Conservation (phyloP, 352 stramenopile genomes). For the Pythium volutum region DNA sequence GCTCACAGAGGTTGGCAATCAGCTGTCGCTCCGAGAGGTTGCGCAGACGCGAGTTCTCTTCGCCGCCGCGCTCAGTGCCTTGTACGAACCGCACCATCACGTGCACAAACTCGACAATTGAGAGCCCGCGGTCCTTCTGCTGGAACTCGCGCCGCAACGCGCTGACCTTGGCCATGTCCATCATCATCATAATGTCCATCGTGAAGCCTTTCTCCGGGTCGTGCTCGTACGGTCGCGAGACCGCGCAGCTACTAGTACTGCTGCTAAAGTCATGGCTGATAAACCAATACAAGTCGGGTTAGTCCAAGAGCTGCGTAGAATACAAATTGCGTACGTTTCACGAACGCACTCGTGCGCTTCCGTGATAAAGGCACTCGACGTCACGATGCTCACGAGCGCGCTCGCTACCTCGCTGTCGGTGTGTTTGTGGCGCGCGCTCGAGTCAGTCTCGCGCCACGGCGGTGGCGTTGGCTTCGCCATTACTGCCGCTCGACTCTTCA, state of each 20-base stretch:
- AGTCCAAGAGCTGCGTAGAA: not conserved
- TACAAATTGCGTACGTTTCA: too few species aligned
- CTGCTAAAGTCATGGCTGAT: conserved; percentile 2
- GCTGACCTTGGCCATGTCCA: conserved; percentile 88
- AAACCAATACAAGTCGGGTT: not conserved
- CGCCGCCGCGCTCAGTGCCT: conserved; percentile 35
- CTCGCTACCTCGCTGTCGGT: not conserved
- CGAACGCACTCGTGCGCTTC: conserved; percentile 16
- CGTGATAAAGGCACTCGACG: conserved; percentile 20
- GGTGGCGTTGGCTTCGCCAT: not conserved
- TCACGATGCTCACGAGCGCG: not conserved
- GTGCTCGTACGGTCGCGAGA: conserved; percentile 51
- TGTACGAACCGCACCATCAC: conserved; percentile 86
- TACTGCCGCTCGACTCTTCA: too few species aligned
- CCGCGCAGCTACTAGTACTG: not conserved
- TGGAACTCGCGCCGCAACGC: conserved; percentile 84
- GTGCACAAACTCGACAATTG: conserved; percentile 83
- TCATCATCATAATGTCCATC: conserved; percentile 93
- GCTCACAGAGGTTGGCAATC: conserved; percentile 82
- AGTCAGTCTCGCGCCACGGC: not conserved
- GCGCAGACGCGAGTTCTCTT: conserved; percentile 65
- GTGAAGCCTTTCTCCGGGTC: conserved; percentile 83
- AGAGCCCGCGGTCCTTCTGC: conserved; percentile 73
- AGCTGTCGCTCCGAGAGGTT: conserved; percentile 72
- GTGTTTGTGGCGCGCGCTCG: not conserved